Evolutionary conservation across 2,329 filamentous ascomycete species (phyloP).

Genomic region (Colletotrichum sp.): DNA sequence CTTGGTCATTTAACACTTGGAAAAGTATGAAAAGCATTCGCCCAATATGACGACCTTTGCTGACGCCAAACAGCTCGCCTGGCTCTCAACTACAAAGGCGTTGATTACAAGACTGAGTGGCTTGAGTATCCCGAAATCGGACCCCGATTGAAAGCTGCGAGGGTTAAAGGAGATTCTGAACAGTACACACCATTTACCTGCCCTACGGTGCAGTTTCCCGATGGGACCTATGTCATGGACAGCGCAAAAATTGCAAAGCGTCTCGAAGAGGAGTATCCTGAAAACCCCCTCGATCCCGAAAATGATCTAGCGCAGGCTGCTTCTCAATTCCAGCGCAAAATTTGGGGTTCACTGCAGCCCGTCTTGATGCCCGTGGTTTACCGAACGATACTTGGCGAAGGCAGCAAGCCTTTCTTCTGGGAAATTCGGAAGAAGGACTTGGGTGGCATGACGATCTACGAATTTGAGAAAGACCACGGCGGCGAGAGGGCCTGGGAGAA

Average conservation of each 20-base stretch:
- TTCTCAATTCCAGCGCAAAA: constrained; percentile 37
- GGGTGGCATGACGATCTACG: constrained; percentile 55
- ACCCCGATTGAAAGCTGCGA: constrained; percentile 51
- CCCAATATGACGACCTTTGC: not conserved
- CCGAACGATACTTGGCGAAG: constrained; percentile 52
- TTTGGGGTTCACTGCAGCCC: constrained; percentile 38
- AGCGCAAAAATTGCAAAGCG: constrained; percentile 62
- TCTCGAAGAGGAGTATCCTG: constrained; percentile 64
- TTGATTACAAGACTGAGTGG: constrained; percentile 74
- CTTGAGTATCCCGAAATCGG: constrained; percentile 71
- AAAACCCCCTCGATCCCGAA: constrained; percentile 63
- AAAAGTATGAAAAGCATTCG: constrained; percentile 55
- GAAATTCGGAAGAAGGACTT: constrained; percentile 51
- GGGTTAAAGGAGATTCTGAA: constrained; percentile 50
- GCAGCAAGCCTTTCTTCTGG: constrained; percentile 60
- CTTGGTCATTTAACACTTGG: constrained; percentile 75
- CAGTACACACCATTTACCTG: constrained; percentile 51
- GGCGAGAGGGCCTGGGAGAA: constrained; percentile 55
- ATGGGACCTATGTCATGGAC: constrained; percentile 68
- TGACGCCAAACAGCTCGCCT: constrained; percentile 57
- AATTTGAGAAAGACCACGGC: constrained; percentile 50
- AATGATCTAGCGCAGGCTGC: constrained; percentile 53
- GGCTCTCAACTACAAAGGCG: constrained; percentile 69
- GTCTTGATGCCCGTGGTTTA: constrained; percentile 56
- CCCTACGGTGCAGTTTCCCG: constrained; percentile 60